Evolutionary conservation across 1,284 basidiomycete genomes (phyloP).

Genomic region (Heterobasidion occidentale): DNA sequence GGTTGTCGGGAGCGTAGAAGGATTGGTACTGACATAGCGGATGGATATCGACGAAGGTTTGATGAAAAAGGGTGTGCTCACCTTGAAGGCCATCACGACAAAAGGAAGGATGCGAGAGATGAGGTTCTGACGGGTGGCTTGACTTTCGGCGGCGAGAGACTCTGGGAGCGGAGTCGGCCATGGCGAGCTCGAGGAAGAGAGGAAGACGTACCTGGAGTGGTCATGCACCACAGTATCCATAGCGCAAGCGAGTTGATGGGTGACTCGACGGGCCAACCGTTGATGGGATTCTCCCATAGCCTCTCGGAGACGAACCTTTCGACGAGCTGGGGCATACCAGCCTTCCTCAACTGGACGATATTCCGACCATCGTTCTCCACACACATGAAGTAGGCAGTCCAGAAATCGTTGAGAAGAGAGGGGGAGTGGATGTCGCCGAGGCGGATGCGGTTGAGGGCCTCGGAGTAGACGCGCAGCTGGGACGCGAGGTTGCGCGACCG

Average conservation of each 20-base stretch:
- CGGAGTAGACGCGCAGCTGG: slow-evolving; percentile 40
- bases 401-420: slow-evolving; percentile 36
- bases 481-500: slow-evolving; percentile 33
- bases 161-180: slow-evolving; percentile 24
- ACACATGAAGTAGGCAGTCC: slow-evolving; percentile 56
- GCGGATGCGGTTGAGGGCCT: slow-evolving; percentile 34
- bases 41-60: background rate
- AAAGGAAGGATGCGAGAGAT: slow-evolving; percentile 48
- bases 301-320: slow-evolving; percentile 34
- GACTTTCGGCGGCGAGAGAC: slow-evolving; percentile 33
- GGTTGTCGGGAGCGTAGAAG: slow-evolving; percentile 51
- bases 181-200: background rate
- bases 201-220: slow-evolving; percentile 33
- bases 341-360: slow-evolving; percentile 46
- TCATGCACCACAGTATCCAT: slow-evolving; percentile 60
- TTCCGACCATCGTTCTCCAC: slow-evolving; percentile 76
- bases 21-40: slow-evolving; percentile 37
- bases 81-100: slow-evolving; percentile 44
- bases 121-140: slow-evolving; percentile 33
- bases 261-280: slow-evolving; percentile 53
- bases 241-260: slow-evolving; percentile 42
- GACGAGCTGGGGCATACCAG: slow-evolving; percentile 39
- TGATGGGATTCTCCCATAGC: slow-evolving; percentile 32
- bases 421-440: slow-evolving; percentile 25
- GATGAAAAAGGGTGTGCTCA: slow-evolving; percentile 18